These are phyloP conservation scores for Ceratobasidium theobromae DNA, from an alignment of 1,284 basidiomycete species.

Conservation along the genomic window DNA sequence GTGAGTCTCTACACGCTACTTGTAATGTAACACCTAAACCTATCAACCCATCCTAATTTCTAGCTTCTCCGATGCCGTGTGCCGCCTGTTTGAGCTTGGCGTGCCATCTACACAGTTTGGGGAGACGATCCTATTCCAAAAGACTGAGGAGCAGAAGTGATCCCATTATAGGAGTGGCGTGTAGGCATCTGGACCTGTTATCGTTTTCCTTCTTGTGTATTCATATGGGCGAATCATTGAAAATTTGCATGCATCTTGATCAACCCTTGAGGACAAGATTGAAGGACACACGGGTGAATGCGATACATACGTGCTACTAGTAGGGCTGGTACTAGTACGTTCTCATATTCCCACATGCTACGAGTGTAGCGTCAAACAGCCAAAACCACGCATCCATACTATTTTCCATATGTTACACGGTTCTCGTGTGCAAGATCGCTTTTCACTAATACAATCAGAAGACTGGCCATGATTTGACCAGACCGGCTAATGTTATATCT, in stretches of 20 bases:
- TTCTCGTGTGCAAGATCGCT: no score
- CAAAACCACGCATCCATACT: no score
- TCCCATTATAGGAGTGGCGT: not conserved
- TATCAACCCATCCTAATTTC: conserved; percentile 21
- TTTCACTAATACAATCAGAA: no score
- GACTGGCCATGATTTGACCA: no score
- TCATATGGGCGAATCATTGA: not conserved
- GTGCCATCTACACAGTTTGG: conserved; percentile 75
- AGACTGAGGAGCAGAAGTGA: not conserved
- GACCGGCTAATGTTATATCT: no score
- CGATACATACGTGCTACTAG: no score
- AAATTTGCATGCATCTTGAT: not conserved
- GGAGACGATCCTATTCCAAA: conserved; percentile 13
- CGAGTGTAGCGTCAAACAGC: no score
- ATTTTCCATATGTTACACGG: no score
- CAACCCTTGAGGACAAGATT: no score
- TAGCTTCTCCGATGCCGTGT: conserved; percentile 78
- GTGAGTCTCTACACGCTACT: conserved; percentile 50
- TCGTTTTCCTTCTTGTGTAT: not conserved
- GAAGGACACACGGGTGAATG: no score
- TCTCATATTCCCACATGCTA: no score
- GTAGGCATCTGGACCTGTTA: not conserved
- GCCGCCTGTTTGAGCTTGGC: conserved; percentile 84
- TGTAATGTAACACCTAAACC: conserved; percentile 12
- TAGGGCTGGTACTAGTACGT: no score